These are phyloP conservation scores for Mycena kentingensis DNA, from an alignment of 768 basidiomycete species.

Conservation along the genomic window DNA sequence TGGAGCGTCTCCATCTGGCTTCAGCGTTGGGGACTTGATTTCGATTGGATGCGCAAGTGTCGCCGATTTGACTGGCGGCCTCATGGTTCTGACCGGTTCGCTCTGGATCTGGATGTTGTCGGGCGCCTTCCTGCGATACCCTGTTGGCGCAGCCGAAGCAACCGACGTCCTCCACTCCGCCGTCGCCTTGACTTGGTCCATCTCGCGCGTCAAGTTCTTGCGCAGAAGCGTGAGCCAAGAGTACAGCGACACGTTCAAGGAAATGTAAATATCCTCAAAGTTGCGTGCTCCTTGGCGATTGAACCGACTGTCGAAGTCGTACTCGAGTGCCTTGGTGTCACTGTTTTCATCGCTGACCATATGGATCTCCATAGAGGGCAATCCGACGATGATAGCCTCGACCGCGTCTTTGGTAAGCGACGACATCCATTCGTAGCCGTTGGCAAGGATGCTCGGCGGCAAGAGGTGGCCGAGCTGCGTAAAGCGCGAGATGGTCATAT, in stretches of 20 bases:
- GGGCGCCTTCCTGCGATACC: constrained; percentile 41
- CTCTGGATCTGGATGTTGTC: constrained; percentile 35
- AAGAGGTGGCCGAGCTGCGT: constrained; percentile 59
- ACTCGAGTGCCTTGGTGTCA: constrained; percentile 51
- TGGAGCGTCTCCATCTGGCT: background rate
- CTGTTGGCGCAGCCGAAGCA: constrained; percentile 30
- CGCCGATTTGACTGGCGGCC: constrained; percentile 13
- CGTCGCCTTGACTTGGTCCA: constrained; percentile 69
- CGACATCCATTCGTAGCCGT: constrained; percentile 61
- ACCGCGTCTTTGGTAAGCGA: constrained; percentile 59
- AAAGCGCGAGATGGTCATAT: constrained; percentile 75
- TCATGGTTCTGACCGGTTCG: constrained; percentile 26
- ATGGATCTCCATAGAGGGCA: constrained; percentile 80
- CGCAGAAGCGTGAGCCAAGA: constrained; percentile 79
- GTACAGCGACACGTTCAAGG: constrained; percentile 79
- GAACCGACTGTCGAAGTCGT: constrained; percentile 76
- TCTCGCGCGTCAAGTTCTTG: constrained; percentile 73
- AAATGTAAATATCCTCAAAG: constrained; percentile 80
- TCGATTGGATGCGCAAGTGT: constrained; percentile 8
- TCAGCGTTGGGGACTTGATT: background rate
- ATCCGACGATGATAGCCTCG: constrained; percentile 75
- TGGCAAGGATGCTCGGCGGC: constrained; percentile 34
- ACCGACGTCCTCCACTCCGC: constrained; percentile 54
- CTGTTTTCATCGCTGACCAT: constrained; percentile 72
- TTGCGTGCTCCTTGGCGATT: constrained; percentile 54